A percentile compares a stretch with the other conserved stretches of the same genome.
phyloP scores from a whole-genome alignment of 495 filamentous ascomycete genomes.

The Penicillium robsamsonii region DNA sequence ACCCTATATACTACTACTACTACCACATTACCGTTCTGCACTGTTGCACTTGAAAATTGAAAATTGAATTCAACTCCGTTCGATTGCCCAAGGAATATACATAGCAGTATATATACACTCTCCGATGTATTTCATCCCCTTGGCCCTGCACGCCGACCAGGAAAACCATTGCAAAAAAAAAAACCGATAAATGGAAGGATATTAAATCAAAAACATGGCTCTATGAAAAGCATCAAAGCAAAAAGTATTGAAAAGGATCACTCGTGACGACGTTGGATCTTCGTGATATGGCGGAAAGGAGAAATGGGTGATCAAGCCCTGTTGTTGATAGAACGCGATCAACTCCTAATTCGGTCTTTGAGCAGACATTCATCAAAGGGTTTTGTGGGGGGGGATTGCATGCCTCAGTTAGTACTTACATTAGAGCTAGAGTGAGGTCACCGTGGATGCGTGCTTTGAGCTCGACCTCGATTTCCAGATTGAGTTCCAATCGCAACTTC shows the following conservation, averaged over 20 bases:
- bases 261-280: slow-evolving; percentile 13
- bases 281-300: background rate
- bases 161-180: background rate
- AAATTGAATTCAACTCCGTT: background rate
- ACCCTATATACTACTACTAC: no score
- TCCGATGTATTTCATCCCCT: slow-evolving; percentile 1
- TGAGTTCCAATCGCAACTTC: slow-evolving; percentile 75
- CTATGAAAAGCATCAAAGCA: slow-evolving; percentile 8
- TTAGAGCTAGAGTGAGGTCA: slow-evolving; percentile 77
- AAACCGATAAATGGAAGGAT: background rate
- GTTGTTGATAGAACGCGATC: slow-evolving; percentile 26
- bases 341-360: slow-evolving; percentile 32
- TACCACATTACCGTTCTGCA: background rate
- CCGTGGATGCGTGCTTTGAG: slow-evolving; percentile 89
- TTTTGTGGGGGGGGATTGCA: slow-evolving; percentile 2
- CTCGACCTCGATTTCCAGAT: slow-evolving; percentile 84
- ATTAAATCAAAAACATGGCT: slow-evolving; percentile 12
- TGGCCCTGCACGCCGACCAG: slow-evolving; percentile 1
- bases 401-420: slow-evolving; percentile 58
- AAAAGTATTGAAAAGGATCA: slow-evolving; percentile 7
- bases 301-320: slow-evolving; percentile 28
- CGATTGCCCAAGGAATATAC: slow-evolving; percentile 4
- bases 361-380: slow-evolving; percentile 13
- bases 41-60: background rate
- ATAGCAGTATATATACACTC: background rate